Conservation (phyloP, 768 basidiomycete genomes). For the Nevesoporus exiguus region DNA sequence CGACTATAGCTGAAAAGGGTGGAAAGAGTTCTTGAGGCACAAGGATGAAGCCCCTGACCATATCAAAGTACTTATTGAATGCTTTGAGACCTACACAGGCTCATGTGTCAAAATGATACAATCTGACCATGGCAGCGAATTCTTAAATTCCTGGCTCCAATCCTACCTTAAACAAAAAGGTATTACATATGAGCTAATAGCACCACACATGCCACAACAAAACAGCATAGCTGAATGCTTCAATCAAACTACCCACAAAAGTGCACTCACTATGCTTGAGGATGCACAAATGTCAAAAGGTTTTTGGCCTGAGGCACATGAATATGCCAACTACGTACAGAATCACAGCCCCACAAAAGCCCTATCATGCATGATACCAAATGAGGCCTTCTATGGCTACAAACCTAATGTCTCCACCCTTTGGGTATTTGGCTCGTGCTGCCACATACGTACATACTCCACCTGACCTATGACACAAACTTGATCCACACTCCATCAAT, state of each 20-base stretch:
- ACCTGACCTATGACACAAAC: neutral
- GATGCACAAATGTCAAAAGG: constrained; percentile 14
- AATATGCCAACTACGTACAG: constrained; percentile 2
- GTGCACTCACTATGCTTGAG: constrained; percentile 23
- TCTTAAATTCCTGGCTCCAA: neutral
- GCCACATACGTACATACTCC: constrained; percentile 10
- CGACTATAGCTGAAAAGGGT: constrained; percentile 9
- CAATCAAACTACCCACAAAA: constrained; percentile 26
- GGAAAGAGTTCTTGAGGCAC: constrained; percentile 10
- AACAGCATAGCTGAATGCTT: constrained; percentile 4
- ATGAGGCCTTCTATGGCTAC: constrained; percentile 19
- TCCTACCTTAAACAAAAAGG: neutral
- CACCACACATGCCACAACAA: neutral
- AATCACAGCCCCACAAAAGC: constrained; percentile 5
- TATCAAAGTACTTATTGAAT: constrained; percentile 1
- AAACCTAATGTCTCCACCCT: constrained; percentile 24
- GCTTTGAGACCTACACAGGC: neutral
- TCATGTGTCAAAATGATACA: neutral
- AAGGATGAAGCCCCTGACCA: neutral
- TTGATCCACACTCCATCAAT: constrained; percentile 8
- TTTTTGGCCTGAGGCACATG: constrained; percentile 21
- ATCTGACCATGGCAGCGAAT: neutral
- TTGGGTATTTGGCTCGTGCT: constrained; percentile 19
- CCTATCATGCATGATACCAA: constrained; percentile 11
- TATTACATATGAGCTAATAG: neutral